Conservation (phyloP, 257 asterid species). For the Salvia miltiorrhiza region DNA sequence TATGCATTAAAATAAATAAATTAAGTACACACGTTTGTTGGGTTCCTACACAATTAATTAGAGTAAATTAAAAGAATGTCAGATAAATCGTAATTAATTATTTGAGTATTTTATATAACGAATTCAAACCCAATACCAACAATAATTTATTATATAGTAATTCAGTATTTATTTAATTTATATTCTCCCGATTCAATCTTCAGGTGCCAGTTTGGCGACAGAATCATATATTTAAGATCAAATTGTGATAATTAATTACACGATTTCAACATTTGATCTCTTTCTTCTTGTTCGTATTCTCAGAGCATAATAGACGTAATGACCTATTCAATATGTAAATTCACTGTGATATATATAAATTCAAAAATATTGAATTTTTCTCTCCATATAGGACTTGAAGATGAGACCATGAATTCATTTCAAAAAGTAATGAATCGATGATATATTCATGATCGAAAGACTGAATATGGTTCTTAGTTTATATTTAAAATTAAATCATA, state of each 20-base stretch:
- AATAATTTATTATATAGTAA: neutral
- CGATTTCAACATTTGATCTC: neutral
- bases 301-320: neutral
- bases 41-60: neutral
- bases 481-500: no score
- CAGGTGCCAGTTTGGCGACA: slow-evolving; percentile 24
- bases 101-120: neutral
- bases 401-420: no score
- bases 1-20: no score
- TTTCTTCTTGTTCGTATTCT: neutral
- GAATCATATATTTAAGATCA: neutral
- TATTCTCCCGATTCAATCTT: neutral
- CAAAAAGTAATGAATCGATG: no score
- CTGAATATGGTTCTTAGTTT: no score
- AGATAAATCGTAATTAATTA: neutral
- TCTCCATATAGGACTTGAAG: no score
- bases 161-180: neutral
- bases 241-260: neutral
- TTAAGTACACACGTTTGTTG: neutral
- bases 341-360: no score
- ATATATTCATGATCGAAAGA: no score
- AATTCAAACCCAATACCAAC: neutral
- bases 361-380: no score
- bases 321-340: no score
- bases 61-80: neutral